Evolutionary conservation across 2,329 filamentous ascomycete species (phyloP), one percentile per base, ranked within the genome.

Genomic region (Rutstroemia sp.): DNA sequence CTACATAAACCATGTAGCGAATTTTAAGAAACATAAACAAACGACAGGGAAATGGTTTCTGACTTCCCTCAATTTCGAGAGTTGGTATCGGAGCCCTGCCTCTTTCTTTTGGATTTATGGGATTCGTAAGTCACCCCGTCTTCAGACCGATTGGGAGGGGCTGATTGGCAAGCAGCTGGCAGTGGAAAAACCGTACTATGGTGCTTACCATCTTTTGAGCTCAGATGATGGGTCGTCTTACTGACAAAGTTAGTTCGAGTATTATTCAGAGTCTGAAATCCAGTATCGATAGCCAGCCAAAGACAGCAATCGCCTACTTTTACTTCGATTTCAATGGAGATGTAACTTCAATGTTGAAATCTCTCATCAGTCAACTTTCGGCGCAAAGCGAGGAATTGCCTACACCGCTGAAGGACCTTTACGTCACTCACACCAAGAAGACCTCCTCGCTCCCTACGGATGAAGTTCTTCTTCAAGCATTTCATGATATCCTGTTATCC

Each of bases 61-160:
- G 10, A 51, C 51, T 19, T 56, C 54, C n/a, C 44, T 57, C 42
- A 48, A 58, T 27, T 73, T 68, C 40, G 58, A 51, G 17, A 23
- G 56, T 0, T 74, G 71, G 71, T 57, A 70, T 2, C 16, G 38
- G 2, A 56, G 52, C 0, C 56, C 58, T 0, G 60, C 60, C 10
- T 72, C 72, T 3, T 70, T 75, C 17, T 56, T 74, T 1, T 76
- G 73, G 73, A 58, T 75, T 1, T 64, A 67, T 51, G 72, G 73
- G 12, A 61, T 64, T 46, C 58, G 61, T 63, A 51, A 53, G 61
- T 61, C 21, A 19, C 16, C 23, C 14, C 17, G 17, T 23, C 6
- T 19, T 30, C 27, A 39, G 17, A 25, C 17, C 10, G n/a, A 49
- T 42, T 25, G 5, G 1, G 19, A 42, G 47, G 25, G 19, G 52